A percentile compares a stretch with the other conserved stretches of the same genome.
Evolutionary conservation across 176 grass and related monocot species (phyloP).

Genomic region (Ananas comosus): DNA sequence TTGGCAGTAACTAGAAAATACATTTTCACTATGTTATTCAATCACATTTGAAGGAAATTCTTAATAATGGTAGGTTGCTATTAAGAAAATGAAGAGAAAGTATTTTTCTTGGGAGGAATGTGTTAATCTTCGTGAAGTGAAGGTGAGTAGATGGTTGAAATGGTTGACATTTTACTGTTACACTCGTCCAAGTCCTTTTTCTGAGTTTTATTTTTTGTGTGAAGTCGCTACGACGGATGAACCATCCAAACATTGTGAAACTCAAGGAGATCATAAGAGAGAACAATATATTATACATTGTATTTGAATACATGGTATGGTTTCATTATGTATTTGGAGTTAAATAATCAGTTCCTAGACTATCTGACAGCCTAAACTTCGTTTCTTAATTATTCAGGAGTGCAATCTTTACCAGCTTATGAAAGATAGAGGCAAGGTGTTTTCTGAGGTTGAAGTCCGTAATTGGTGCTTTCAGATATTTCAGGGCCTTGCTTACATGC

Average conservation of each 20-base stretch:
- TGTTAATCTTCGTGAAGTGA: conserved; percentile 89
- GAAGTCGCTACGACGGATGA: conserved; percentile 89
- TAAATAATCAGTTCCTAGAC: neutral
- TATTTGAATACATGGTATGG: conserved; percentile 98
- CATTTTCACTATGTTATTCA: neutral
- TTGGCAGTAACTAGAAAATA: neutral
- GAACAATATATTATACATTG: conserved; percentile 77
- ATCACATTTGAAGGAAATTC: neutral
- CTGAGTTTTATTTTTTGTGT: conserved; percentile 4
- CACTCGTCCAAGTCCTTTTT: conserved; percentile 18
- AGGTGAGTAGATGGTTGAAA: conserved; percentile 34
- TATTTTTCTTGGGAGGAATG: conserved; percentile 99
- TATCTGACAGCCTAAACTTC: neutral
- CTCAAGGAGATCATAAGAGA: conserved; percentile 97
- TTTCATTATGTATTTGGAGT: neutral
- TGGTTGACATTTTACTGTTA: neutral
- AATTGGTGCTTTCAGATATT: conserved; percentile 99
- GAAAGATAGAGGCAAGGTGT: conserved; percentile 83
- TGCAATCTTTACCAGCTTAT: conserved; percentile 97
- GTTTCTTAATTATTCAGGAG: conserved; percentile 25
- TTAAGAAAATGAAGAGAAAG: conserved; percentile 99
- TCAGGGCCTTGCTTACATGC: conserved; percentile 97
- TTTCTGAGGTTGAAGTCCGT: conserved; percentile 66
- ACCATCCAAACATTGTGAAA: conserved; percentile 96
- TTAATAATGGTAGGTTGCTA: conserved; percentile 57